Evolutionary conservation across 2,329 filamentous ascomycete genomes (phyloP).

Genomic region (Ceratocystis variospora): DNA sequence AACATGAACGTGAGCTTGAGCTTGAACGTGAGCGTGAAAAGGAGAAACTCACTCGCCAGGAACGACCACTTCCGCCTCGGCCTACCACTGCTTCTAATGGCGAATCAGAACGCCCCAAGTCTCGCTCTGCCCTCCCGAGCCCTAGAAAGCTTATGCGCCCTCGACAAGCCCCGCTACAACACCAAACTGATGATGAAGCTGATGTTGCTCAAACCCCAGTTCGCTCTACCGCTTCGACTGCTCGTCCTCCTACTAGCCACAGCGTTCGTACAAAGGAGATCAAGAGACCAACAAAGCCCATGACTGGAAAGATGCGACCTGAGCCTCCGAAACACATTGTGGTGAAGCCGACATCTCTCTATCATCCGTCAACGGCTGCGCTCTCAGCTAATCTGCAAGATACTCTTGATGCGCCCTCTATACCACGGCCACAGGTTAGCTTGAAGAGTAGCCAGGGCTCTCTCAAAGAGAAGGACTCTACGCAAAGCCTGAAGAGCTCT

Average conservation of each 20-base stretch:
- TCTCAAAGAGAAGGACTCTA: constrained; percentile 42
- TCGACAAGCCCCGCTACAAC: constrained; percentile 31
- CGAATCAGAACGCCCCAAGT: constrained; percentile 14
- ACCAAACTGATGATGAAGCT: constrained; percentile 33
- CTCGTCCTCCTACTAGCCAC: constrained; percentile 14
- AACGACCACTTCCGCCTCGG: not conserved
- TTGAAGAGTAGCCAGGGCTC: constrained; percentile 56
- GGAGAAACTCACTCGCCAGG: not conserved
- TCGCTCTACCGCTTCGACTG: constrained; percentile 7
- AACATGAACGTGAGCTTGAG: constrained; percentile 5
- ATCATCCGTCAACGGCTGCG: constrained; percentile 44
- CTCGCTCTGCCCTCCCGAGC: constrained; percentile 15
- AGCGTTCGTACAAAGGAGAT: constrained; percentile 31
- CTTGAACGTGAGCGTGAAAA: constrained; percentile 10
- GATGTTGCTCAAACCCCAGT: constrained; percentile 42
- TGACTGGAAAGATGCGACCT: constrained; percentile 54
- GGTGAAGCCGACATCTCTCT: constrained; percentile 53
- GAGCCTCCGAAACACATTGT: constrained; percentile 54
- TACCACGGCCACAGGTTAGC: constrained; percentile 34
- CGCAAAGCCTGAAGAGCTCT: constrained; percentile 50
- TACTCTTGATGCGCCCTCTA: constrained; percentile 28
- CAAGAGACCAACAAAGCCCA: constrained; percentile 48
- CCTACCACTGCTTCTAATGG: not conserved
- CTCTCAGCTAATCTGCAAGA: constrained; percentile 48
- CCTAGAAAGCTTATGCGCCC: constrained; percentile 28